Conservation (phyloP, 2,329 filamentous ascomycete genomes). For the Colletotrichum magnum region DNA sequence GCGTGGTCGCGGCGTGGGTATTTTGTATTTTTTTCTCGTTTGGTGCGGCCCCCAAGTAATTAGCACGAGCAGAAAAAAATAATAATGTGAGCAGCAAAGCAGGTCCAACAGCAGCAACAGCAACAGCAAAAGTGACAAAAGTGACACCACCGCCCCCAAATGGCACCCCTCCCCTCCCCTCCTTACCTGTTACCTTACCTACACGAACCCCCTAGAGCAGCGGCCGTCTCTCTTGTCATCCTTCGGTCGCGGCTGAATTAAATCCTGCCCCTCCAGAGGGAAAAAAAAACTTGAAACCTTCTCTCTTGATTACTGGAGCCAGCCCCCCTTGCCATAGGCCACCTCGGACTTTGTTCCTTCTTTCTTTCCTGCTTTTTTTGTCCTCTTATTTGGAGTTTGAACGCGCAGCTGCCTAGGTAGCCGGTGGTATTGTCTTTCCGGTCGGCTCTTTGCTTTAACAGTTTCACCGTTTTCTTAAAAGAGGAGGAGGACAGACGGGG, state of each 20-base stretch:
- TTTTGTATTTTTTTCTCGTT: neutral
- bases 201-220: neutral
- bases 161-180: neutral
- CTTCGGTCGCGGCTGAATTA: neutral
- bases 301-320: constrained; percentile 22
- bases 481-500: neutral
- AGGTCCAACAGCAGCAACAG: neutral
- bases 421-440: neutral
- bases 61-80: constrained; percentile 8
- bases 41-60: constrained; percentile 23
- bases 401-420: neutral
- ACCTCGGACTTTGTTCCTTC: constrained; percentile 24
- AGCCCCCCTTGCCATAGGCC: constrained; percentile 10
- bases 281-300: constrained; percentile 22
- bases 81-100: constrained; percentile 18
- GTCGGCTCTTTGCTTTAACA: neutral
- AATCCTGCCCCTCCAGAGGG: constrained; percentile 7
- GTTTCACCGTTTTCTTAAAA: neutral
- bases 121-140: neutral
- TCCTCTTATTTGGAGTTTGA: neutral
- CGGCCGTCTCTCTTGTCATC: neutral
- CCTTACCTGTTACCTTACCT: neutral
- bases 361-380: neutral
- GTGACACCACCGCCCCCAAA: constrained; percentile 23
- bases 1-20: neutral